A percentile compares a stretch with the other conserved stretches of the same genome.
Evolutionary conservation across 768 basidiomycete species (phyloP).

Genomic region (Psilocybe sp.): DNA sequence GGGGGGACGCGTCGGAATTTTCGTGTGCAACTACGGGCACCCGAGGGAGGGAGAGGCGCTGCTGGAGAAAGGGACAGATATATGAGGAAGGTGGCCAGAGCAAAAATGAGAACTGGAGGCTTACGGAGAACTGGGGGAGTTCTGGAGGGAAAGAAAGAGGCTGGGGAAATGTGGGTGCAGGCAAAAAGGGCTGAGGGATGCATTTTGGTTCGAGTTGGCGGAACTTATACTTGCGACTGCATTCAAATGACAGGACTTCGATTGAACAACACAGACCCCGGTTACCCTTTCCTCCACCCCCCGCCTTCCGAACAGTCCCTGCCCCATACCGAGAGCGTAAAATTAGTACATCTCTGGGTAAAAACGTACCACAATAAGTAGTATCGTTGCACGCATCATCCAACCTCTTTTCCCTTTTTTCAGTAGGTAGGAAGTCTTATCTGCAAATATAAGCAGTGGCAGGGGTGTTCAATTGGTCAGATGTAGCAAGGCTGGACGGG

Average conservation of each 20-base stretch:
- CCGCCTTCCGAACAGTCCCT: constrained; percentile 7
- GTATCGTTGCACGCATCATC: not conserved
- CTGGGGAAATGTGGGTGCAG: constrained; percentile 32
- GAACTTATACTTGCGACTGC: constrained; percentile 53
- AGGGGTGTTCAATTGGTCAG: constrained; percentile 13
- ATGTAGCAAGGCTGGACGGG: constrained; percentile 10
- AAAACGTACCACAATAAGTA: no score
- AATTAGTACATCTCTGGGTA: constrained; percentile 1
- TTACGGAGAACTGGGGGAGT: not conserved
- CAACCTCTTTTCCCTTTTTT: not conserved
- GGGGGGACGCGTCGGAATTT: constrained; percentile 21
- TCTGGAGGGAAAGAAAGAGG: constrained; percentile 11
- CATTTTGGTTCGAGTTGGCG: constrained; percentile 52
- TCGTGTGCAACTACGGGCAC: constrained; percentile 14
- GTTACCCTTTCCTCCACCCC: constrained; percentile 28
- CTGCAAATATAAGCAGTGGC: constrained; percentile 10
- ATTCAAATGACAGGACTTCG: constrained; percentile 49
- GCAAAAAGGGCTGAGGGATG: constrained; percentile 38
- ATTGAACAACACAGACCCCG: constrained; percentile 38
- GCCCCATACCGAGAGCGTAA: constrained; percentile 5
- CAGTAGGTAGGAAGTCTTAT: not conserved
- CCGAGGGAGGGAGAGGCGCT: not conserved
- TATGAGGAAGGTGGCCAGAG: constrained; percentile 8
- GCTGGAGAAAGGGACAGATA: constrained; percentile 10
- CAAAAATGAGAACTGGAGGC: constrained; percentile 9